phyloP scores from a whole-genome alignment of 2,329 filamentous ascomycete species.

The Hymenoscyphus fraxineus region DNA sequence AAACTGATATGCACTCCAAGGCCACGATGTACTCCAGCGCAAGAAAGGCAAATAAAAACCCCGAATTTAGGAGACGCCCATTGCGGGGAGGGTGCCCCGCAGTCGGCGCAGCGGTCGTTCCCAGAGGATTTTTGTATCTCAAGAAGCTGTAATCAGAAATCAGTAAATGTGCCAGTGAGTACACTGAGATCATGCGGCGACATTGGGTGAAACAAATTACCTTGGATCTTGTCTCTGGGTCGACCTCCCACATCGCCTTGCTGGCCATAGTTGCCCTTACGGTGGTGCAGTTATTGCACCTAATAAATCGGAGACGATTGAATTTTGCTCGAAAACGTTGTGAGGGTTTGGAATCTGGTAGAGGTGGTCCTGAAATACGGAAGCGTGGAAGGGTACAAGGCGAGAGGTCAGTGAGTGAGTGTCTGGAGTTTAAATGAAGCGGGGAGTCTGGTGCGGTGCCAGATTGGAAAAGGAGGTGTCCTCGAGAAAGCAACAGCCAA shows the following conservation, averaged over 20 bases:
- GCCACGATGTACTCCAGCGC: conserved; percentile 89
- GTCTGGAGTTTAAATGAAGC: conserved; percentile 3
- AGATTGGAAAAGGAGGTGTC: conserved; percentile 7
- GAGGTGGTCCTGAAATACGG: background rate
- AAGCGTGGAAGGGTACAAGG: background rate
- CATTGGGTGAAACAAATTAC: conserved; percentile 44
- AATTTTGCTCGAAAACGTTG: background rate
- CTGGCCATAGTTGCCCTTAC: conserved; percentile 46
- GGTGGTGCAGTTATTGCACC: conserved; percentile 1
- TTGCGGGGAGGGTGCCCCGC: conserved; percentile 91
- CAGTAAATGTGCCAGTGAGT: conserved; percentile 9
- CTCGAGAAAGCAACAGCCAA: background rate
- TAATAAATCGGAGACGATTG: background rate
- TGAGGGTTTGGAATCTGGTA: background rate
- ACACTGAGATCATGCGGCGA: background rate
- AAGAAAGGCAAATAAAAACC: conserved; percentile 96
- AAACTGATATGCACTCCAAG: conserved; percentile 98
- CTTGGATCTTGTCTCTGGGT: conserved; percentile 95
- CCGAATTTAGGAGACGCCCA: conserved; percentile 98
- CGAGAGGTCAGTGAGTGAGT: conserved; percentile 4
- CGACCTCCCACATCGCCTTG: conserved; percentile 96
- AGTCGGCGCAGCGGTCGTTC: conserved; percentile 93
- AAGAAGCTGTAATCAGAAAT: conserved; percentile 59
- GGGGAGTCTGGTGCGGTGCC: conserved; percentile 7
- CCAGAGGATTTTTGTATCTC: conserved; percentile 85